phyloP scores from a whole-genome alignment of 768 basidiomycete species.

The Phylloporus sp. region DNA sequence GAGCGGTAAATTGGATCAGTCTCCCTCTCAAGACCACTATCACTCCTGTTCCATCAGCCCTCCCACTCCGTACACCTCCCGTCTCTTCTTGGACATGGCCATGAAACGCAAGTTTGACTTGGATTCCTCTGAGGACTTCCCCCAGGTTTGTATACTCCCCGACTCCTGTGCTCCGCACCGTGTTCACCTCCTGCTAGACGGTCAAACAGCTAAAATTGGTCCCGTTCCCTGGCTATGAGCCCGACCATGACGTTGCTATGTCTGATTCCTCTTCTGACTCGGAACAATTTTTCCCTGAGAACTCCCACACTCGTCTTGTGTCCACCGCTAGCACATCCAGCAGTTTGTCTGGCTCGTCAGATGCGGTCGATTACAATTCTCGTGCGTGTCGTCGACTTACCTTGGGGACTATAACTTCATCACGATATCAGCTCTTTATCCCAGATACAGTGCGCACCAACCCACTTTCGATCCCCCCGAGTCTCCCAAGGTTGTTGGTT shows the following conservation, averaged over 20 bases:
- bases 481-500: slow-evolving; percentile 46
- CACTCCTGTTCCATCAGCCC: slow-evolving; percentile 6
- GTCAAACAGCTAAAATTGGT: slow-evolving; percentile 70
- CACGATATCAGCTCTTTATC: slow-evolving; percentile 39
- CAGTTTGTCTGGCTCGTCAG: slow-evolving; percentile 44
- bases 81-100: slow-evolving; percentile 43
- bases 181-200: slow-evolving; percentile 34
- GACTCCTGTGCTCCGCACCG: slow-evolving; percentile 12
- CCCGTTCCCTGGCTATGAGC: slow-evolving; percentile 63
- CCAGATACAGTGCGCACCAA: slow-evolving; percentile 60
- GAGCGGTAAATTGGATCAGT: slow-evolving; percentile 16
- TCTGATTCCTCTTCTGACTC: slow-evolving; percentile 52
- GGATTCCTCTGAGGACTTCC: slow-evolving; percentile 50
- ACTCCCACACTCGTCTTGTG: slow-evolving; percentile 55
- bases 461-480: slow-evolving; percentile 48
- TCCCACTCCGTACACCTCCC: slow-evolving; percentile 5
- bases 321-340: slow-evolving; percentile 60
- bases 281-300: slow-evolving; percentile 51
- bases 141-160: slow-evolving; percentile 36
- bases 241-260: slow-evolving; percentile 68
- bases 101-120: slow-evolving; percentile 72
- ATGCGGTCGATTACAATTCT: slow-evolving; percentile 42
- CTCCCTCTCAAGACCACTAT: slow-evolving; percentile 25
- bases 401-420: neutral
- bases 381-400: slow-evolving; percentile 36